Base-by-base conservation (phyloP, 2,329 filamentous ascomycete species). In the Phoma herbarum region DNA sequence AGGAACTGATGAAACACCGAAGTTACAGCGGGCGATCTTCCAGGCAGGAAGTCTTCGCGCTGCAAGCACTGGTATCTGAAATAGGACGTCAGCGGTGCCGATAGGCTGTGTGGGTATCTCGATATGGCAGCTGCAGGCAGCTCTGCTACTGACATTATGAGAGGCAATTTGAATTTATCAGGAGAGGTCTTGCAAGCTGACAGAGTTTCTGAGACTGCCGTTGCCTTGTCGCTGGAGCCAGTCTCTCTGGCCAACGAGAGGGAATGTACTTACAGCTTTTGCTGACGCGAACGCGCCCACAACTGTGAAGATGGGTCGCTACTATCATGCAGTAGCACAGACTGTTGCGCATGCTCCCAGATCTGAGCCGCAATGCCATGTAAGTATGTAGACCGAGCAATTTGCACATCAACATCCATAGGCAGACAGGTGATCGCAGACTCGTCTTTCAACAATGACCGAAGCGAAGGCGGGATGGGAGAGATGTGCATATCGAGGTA, bases 1-100 rank as follows among this genome's bases (percentile, higher is more conserved):
- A 89, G 73, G 3, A 88, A 79, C 63, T 81, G 77, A 0, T 82
- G 79, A 29, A 79, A 73, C 2, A 81, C 63, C 3, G 56, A 58
- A 35, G 44, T 46, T 10, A 62, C 20, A 6, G 61, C 61, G 1
- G 55, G 49, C 5, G 63, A 59, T 12, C 31, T 58, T 10, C 56
- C 35, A 56, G 85, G 83, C 23, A 70, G 72, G 58, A 81, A 76
- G 9, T 77, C 73, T 54, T 81, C 78, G 57, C 78, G 77, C 42
- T 81, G 77, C 12, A 90, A 78, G 23, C 11, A 53, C 33, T 63
- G 49, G 12, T 20, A 84, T 79, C 62, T 84, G 82, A 29, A 7
- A n/a, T 4, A 5, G 2, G 25, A 83, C 81, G 62, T 89, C 86
- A 59, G 86, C 6, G 4, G 23, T 2, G 14, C 9, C 20, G 10